Percentiles rank a stretch among this genome's conserved stretches.
Evolutionary conservation across 441 rosid genomes (phyloP).

Genomic region (Mallotus japonicus): DNA sequence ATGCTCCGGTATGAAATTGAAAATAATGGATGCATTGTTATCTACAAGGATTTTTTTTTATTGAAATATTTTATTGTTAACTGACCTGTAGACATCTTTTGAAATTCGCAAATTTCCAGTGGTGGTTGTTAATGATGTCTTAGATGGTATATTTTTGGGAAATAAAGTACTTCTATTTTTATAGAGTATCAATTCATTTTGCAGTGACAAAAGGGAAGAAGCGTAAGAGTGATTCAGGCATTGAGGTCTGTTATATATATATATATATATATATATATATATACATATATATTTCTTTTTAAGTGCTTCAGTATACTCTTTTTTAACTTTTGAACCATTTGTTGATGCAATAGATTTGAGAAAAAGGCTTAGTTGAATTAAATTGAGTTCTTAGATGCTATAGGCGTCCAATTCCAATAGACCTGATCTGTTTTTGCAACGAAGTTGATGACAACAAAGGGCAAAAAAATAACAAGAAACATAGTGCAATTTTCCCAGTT

Average conservation of each 20-base stretch:
- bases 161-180: not conserved
- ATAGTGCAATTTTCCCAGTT: not conserved
- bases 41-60: not conserved
- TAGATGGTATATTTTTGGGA: not conserved
- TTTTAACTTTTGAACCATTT: not conserved
- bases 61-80: not conserved
- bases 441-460: not conserved
- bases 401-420: not conserved
- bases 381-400: not conserved
- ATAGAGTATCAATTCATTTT: conserved; percentile 27
- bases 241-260: conserved; percentile 61
- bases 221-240: conserved; percentile 73
- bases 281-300: not conserved
- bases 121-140: not conserved
- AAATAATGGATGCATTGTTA: not conserved
- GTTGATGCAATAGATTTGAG: not conserved
- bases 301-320: conserved; percentile 7
- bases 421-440: not conserved
- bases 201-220: conserved; percentile 81
- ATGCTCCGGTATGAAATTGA: not conserved
- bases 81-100: not conserved
- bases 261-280: conserved; percentile 9
- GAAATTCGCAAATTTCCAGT: not conserved
- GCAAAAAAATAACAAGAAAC: conserved; percentile 1
- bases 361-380: not conserved